These are phyloP conservation scores for Neurospora sp. DNA, from an alignment of 2,329 filamentous ascomycete species.

Conservation along the genomic window DNA sequence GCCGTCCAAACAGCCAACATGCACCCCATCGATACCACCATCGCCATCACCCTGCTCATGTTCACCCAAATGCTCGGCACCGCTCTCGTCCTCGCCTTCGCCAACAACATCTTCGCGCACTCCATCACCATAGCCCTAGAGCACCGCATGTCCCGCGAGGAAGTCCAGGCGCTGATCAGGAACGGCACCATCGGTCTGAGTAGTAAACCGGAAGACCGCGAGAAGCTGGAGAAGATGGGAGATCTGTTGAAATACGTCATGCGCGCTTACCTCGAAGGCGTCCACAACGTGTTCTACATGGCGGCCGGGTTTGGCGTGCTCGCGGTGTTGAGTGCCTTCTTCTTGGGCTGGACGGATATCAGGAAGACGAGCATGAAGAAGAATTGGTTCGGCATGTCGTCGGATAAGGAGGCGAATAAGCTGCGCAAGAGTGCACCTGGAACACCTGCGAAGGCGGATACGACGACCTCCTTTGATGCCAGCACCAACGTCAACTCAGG, in stretches of 20 bases:
- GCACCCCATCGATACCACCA: slow-evolving; percentile 14
- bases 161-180: slow-evolving; percentile 20
- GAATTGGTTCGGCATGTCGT: neutral
- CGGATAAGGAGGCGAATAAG: neutral
- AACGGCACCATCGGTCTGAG: slow-evolving; percentile 30
- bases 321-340: slow-evolving; percentile 29
- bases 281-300: slow-evolving; percentile 31
- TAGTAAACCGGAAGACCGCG: neutral
- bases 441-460: neutral
- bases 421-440: neutral
- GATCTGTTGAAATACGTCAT: neutral
- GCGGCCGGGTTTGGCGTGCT: slow-evolving; percentile 24
- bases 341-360: slow-evolving; percentile 37
- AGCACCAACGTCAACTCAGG: neutral
- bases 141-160: slow-evolving; percentile 18
- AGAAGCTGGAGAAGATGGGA: neutral
- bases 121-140: slow-evolving; percentile 19
- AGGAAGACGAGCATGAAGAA: slow-evolving; percentile 22
- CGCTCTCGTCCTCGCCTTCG: slow-evolving; percentile 17
- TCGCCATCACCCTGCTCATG: slow-evolving; percentile 18
- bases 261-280: neutral
- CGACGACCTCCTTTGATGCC: neutral
- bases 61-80: slow-evolving; percentile 18
- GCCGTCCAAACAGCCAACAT: slow-evolving; percentile 18
- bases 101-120: slow-evolving; percentile 19